Evolutionary conservation across 1,139 yeast species (phyloP), one percentile per base, ranked within the genome.

Genomic region (Sugiyamaella japonica): DNA sequence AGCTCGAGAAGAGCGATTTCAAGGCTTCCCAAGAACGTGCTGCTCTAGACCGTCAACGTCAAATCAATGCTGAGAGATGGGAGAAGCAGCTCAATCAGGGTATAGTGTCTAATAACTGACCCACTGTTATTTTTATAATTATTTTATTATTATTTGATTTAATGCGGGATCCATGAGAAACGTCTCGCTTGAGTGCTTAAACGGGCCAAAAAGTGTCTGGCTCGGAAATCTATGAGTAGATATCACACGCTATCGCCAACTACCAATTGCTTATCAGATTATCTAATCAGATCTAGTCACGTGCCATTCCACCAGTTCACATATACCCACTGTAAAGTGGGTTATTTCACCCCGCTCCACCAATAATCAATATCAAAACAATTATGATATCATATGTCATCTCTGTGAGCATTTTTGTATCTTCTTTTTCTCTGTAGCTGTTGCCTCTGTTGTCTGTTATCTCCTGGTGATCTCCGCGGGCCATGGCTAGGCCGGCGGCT

Each of bases 11-110:
- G 43, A 20, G 15, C 16, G 56, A 53, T 15, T 17, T 41, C 40
- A 37, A 34, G 25, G 34, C 36, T 32, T 52, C 37, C 47, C 43
- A 48, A 16, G 54, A 52, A 15, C 54, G 47, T 20, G 53, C 56
- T 10, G 32, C 54, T n/a, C 53, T 56, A 16, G 57, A 56, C 23
- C 55, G 54, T 23, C 55, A 49, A 31, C 50, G 56, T 42, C 52
- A 49, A 38, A 57, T 57, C 53, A 50, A 48, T 25, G 37, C 54
- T 12, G 45, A 54, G 37, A 36, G 61, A 13, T 48, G 54, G 53
- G 59, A 56, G 47, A 56, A 56, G 48, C 50, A 55, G 48, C 16
- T 55, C 47, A 51, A 37, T 29, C 58, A 53, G 36, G 60, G 60
- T 2, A 51, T 54, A 10, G 43, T 56, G 12, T 32, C 50, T 8